Base-by-base conservation (phyloP, 139 green algal genomes). In the Spirogloea muscicola region DNA sequence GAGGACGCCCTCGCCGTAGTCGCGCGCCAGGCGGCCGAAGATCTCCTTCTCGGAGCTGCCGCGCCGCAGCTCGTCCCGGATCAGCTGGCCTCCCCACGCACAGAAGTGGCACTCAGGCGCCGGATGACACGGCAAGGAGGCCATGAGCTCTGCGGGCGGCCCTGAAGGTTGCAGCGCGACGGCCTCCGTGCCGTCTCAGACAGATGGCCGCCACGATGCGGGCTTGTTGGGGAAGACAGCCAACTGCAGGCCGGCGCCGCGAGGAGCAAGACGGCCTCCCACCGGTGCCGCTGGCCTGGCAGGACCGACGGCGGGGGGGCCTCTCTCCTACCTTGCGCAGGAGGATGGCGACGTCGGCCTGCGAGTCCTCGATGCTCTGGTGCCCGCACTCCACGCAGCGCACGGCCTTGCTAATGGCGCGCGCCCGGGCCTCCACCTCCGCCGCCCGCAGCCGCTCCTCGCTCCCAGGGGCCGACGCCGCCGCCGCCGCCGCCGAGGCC, bases 311-410 rank as follows among this genome's bases (percentile, higher is more conserved):
- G 6, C 27, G 18, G 3, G 9, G 0, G 1, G 16, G 49, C 1
- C 5, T 4, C 49, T 59, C 13, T 37, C 27, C 27, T n/a, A 72
- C 62, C 60, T 74, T 76, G 1, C 67, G 57, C 34, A 76, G n/a
- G 9, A 76, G 43, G 13, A 76, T 27, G 18, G 67, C 67, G 21
- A 76, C 43, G 27, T 76, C 59, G 27, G 67, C 58, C 25, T 73
- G 34, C 18, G 67, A 76, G 27, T 76, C 67, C 13, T 76, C 67
- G 9, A 76, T 76, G 58, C 58, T 77, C 43, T 76, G 67, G 33
- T 76, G 58, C 38, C 58, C 67, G 33, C 67, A 76, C 29, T 73
- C 60, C 29, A 72, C 25, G 13, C 67, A 76, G 3, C 67, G 5
- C 6, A 76, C 67, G 36, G 74, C 74, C 18, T 5, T 36, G 29